Evolutionary conservation across 495 filamentous ascomycete genomes (phyloP).

Genomic region (Talaromyces stipitatus): DNA sequence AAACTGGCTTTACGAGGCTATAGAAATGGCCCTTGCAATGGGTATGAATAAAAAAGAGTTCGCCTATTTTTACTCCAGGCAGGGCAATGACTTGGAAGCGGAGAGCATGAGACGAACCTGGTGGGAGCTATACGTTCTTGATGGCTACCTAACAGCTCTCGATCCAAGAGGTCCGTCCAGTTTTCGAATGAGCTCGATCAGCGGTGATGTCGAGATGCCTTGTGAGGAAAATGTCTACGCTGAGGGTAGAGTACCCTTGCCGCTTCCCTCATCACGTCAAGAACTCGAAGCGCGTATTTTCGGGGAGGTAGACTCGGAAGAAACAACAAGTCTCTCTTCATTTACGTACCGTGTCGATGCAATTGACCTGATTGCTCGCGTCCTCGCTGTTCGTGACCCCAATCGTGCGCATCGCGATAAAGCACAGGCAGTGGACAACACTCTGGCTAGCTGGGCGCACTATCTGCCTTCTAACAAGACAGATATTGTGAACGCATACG

Average conservation of each 20-base stretch:
- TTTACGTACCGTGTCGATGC: slow-evolving; percentile 40
- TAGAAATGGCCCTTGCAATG: slow-evolving; percentile 28
- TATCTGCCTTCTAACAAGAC: slow-evolving; percentile 32
- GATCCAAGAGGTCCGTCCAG: slow-evolving; percentile 15
- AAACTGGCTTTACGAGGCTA: slow-evolving; percentile 18
- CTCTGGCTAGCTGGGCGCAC: slow-evolving; percentile 37
- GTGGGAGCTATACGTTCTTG: slow-evolving; percentile 36
- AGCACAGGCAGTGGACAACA: slow-evolving; percentile 36
- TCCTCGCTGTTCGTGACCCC: slow-evolving; percentile 18
- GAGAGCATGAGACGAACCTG: slow-evolving; percentile 35
- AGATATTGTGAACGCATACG: slow-evolving; percentile 37
- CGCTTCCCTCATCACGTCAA: slow-evolving; percentile 20
- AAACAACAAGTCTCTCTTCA: slow-evolving; percentile 22
- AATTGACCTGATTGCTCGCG: slow-evolving; percentile 26
- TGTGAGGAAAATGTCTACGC: slow-evolving; percentile 32
- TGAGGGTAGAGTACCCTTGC: slow-evolving; percentile 15
- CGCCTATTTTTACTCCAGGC: slow-evolving; percentile 16
- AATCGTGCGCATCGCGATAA: slow-evolving; percentile 33
- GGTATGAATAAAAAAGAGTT: slow-evolving; percentile 31
- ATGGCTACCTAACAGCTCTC: slow-evolving; percentile 27
- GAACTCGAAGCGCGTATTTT: slow-evolving; percentile 31
- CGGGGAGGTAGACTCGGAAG: slow-evolving; percentile 19
- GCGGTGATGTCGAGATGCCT: slow-evolving; percentile 28
- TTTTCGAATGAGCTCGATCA: slow-evolving; percentile 24
- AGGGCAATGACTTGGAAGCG: slow-evolving; percentile 19